A percentile compares a stretch with the other conserved stretches of the same genome.
phyloP scores from a whole-genome alignment of 2,329 filamentous ascomycete species.

The Xylaria sp. region DNA sequence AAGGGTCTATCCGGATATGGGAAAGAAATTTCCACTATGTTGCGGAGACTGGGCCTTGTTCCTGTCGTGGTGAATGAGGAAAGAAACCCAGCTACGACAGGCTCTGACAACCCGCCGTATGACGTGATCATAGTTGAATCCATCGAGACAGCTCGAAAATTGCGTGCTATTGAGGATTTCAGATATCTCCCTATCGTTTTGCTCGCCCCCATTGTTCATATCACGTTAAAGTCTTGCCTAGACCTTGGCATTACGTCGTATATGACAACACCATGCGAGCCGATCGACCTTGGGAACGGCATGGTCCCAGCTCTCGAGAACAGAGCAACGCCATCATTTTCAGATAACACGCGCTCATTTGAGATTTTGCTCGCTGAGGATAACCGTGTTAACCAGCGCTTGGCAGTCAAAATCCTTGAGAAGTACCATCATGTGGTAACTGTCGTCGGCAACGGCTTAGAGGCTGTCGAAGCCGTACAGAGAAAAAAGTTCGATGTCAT shows the following conservation, averaged over 20 bases:
- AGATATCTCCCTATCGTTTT: conserved; percentile 97
- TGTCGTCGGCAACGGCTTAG: conserved; percentile 92
- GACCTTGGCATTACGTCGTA: conserved; percentile 98
- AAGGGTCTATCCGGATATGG: conserved; percentile 82
- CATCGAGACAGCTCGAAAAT: conserved; percentile 82
- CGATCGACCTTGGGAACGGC: conserved; percentile 93
- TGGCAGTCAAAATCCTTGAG: conserved; percentile 95
- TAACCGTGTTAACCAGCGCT: conserved; percentile 94
- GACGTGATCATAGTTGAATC: conserved; percentile 97
- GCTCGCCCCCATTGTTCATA: conserved; percentile 84
- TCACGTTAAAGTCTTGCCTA: conserved; percentile 89
- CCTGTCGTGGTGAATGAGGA: conserved; percentile 85
- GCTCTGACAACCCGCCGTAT: conserved; percentile 70
- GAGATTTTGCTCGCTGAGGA: conserved; percentile 95
- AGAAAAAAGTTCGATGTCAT: conserved; percentile 94
- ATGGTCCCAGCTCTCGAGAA: conserved; percentile 96
- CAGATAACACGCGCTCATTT: conserved; percentile 93
- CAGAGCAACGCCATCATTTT: conserved; percentile 85
- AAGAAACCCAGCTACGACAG: conserved; percentile 64
- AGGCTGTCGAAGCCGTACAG: conserved; percentile 92
- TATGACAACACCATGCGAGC: conserved; percentile 95
- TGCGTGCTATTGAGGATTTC: conserved; percentile 90
- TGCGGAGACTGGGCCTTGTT: conserved; percentile 77
- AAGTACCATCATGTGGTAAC: conserved; percentile 94
- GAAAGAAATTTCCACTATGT: conserved; percentile 76